Percentiles rank a stretch among this genome's conserved stretches.
phyloP scores from a whole-genome alignment of 2,329 filamentous ascomycete genomes.

The Talaromyces sp. region DNA sequence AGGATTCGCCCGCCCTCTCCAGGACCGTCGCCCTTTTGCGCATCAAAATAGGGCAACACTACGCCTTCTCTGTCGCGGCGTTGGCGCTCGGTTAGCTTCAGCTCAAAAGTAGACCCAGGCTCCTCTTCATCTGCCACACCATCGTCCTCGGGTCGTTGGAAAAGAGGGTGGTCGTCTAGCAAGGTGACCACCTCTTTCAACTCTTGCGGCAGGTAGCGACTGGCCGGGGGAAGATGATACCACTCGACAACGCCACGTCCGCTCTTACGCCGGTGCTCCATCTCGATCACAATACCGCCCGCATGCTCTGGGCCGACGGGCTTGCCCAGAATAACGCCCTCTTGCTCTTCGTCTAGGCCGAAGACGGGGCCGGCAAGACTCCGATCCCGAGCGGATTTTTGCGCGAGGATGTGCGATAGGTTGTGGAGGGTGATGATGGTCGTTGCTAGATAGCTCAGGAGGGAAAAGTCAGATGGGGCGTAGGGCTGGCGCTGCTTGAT shows the following conservation, averaged over 20 bases:
- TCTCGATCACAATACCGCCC: conserved; percentile 67
- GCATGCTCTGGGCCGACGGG: conserved; percentile 32
- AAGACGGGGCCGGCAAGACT: conserved; percentile 71
- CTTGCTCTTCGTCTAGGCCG: conserved; percentile 69
- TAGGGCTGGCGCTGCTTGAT: conserved; percentile 31
- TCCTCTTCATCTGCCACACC: conserved; percentile 46
- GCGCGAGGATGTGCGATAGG: conserved; percentile 67
- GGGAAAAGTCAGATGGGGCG: conserved; percentile 63
- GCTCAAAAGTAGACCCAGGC: conserved; percentile 72
- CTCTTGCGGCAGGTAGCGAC: conserved; percentile 40
- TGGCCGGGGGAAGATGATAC: conserved; percentile 51
- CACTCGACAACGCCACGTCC: conserved; percentile 71
- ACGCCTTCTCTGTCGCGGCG: conserved; percentile 79
- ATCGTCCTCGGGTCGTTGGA: conserved; percentile 45
- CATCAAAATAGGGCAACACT: conserved; percentile 93
- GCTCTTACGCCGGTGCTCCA: conserved; percentile 81
- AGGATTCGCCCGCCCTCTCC: conserved; percentile 89
- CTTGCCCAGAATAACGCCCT: conserved; percentile 71
- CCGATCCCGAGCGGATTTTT: conserved; percentile 69
- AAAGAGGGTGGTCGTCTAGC: conserved; percentile 71
- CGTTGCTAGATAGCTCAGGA: conserved; percentile 82
- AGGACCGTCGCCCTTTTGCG: conserved; percentile 65
- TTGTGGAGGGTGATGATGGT: conserved; percentile 70
- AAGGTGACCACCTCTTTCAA: conserved; percentile 53
- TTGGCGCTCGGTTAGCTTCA: conserved; percentile 88